Evolutionary conservation across 805 yeast genomes (phyloP), one percentile per base, ranked within the genome.

Genomic region (Lipomyces lipofer): DNA sequence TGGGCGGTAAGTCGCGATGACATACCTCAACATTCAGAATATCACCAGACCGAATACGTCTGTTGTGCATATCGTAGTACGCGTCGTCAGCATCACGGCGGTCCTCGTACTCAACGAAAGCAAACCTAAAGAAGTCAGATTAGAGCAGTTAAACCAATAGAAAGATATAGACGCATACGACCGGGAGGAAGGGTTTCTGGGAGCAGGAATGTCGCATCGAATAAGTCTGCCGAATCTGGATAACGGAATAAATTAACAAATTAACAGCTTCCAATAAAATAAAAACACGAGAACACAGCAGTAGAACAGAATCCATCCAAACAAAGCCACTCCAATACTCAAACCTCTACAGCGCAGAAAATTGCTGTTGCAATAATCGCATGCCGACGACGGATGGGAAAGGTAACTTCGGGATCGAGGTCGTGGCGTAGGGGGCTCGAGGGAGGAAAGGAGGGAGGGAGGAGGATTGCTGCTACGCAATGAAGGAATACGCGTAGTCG

Each of bases 31-130:
- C 49, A 28, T 58, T 54, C 13, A 66, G 13, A 3, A 63, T 47
- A 47, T 67, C 69, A 5, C 69, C 69, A 7, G 60, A 46, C 13
- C 58, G 52, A 36, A 66, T 53, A 17, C 66, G 60, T 29, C 59
- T 52, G 47, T 59, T 49, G 50, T 66, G 70, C 67, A 66, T 57
- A 49, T 66, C 68, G 28, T 65, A 51, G 60, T 64, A 66, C n/a
- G 69, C 69, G 52, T 66, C 70, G 17, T 66, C 70, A 33, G 69
- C 70, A 47, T 66, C 69, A n/a, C 66, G 54, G 38, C 57, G 54
- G 46, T 65, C 64, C 47, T 67, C 69, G 48, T 59, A 66, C 51
- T 66, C 69, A 17, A 66, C 68, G 49, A 66, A 66, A 21, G 69
- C 69, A 43, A 58, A 65, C 5, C 66, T 64, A 36, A 19, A n/a